Conservation (phyloP, 805 yeast species). For the Kodamaea sagamina region DNA sequence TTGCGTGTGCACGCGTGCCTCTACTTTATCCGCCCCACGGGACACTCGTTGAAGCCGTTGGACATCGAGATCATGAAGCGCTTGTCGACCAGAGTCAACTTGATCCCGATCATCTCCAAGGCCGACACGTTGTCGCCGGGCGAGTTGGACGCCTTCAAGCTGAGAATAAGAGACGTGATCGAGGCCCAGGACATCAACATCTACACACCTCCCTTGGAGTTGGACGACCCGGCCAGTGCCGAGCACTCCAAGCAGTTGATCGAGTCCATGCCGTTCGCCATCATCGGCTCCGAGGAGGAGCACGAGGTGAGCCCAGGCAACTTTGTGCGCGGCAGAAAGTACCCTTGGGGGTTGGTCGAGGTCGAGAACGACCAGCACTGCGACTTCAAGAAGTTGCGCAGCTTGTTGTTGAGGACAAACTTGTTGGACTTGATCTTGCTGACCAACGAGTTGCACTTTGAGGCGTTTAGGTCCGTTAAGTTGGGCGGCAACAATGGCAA, state of each 20-base stretch:
- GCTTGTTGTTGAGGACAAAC: constrained; percentile 76
- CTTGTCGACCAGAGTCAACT: constrained; percentile 74
- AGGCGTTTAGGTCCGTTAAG: constrained; percentile 72
- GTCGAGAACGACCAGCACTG: constrained; percentile 85
- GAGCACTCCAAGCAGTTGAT: constrained; percentile 80
- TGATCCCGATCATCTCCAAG: constrained; percentile 87
- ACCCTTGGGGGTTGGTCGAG: constrained; percentile 90
- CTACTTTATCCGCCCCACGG: constrained; percentile 89
- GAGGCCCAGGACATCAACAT: constrained; percentile 82
- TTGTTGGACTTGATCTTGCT: constrained; percentile 78
- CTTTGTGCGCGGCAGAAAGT: constrained; percentile 74
- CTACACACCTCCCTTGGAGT: constrained; percentile 80
- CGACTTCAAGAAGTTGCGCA: constrained; percentile 80
- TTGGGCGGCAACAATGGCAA: constrained; percentile 42
- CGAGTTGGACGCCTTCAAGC: constrained; percentile 69
- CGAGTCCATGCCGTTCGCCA: constrained; percentile 85
- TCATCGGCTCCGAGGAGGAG: constrained; percentile 76
- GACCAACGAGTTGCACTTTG: constrained; percentile 81
- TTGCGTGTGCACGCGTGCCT: constrained; percentile 88
- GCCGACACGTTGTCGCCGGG: constrained; percentile 78
- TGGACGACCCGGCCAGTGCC: constrained; percentile 71
- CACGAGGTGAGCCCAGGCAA: constrained; percentile 64
- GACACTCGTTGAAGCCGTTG: constrained; percentile 81
- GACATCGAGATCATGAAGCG: constrained; percentile 89
- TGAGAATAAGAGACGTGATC: constrained; percentile 77